Conservation (phyloP, 306 rosid species). For the Castanospermum australe region DNA sequence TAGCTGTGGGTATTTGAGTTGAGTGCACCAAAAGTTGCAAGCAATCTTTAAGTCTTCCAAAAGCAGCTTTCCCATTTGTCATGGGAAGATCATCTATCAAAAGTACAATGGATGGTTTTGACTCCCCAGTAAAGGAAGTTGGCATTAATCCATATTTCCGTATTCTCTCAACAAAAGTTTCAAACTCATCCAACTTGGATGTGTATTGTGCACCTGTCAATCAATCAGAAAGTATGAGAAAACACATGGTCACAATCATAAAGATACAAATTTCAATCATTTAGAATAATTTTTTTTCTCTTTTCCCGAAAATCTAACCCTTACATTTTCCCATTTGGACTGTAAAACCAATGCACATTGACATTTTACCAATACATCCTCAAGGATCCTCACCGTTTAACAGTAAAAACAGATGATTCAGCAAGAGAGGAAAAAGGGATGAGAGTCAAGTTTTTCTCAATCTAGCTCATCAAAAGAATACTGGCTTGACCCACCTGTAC, state of each 20-base stretch:
- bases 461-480: constrained; percentile 5
- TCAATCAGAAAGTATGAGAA: constrained; percentile 27
- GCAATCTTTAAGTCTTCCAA: constrained; percentile 65
- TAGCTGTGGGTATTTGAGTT: constrained; percentile 78
- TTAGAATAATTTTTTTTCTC: not conserved
- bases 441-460: not conserved
- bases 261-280: constrained; percentile 12
- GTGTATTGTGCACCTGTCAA: constrained; percentile 65
- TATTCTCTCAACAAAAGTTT: constrained; percentile 74
- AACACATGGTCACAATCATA: constrained; percentile 3
- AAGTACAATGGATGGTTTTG: constrained; percentile 66
- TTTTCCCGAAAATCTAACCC: not conserved
- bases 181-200: constrained; percentile 92
- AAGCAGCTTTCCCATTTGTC: constrained; percentile 63
- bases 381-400: not conserved
- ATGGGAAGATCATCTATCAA: constrained; percentile 89
- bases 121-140: constrained; percentile 46
- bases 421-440: not conserved
- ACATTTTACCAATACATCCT: constrained; percentile 15
- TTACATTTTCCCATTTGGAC: constrained; percentile 14
- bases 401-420: constrained; percentile 15
- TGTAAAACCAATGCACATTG: not conserved
- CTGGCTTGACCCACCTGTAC: constrained; percentile 54
- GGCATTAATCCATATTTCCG: constrained; percentile 75
- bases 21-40: constrained; percentile 67